Evolutionary conservation across 2,329 filamentous ascomycete genomes (phyloP).

Genomic region (Phaeosphaeria sp.): DNA sequence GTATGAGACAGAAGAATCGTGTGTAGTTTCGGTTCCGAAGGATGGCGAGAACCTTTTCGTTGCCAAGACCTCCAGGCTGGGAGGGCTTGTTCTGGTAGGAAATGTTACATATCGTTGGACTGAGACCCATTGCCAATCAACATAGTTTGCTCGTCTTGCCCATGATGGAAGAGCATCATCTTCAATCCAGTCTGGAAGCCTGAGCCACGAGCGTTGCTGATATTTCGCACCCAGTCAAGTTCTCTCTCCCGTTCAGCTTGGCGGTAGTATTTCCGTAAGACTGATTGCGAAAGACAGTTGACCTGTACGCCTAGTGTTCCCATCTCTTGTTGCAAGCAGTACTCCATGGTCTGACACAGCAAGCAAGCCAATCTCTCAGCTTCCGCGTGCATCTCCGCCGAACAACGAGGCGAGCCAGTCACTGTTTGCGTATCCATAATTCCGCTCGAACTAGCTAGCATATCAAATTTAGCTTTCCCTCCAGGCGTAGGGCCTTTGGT

Average conservation of each 20-base stretch:
- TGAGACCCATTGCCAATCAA: not conserved
- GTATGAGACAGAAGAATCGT: no score
- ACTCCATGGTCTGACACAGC: slow-evolving; percentile 9
- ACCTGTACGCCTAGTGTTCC: slow-evolving; percentile 8
- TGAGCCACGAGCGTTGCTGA: not conserved
- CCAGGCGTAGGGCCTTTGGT: not conserved
- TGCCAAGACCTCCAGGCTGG: no score
- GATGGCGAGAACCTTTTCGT: no score
- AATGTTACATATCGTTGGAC: no score
- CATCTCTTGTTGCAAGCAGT: slow-evolving; percentile 9
- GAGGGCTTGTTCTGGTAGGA: no score
- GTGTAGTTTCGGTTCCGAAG: no score
- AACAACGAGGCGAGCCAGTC: no score
- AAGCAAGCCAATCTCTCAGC: slow-evolving; percentile 6
- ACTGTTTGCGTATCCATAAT: no score
- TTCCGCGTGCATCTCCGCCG: not conserved
- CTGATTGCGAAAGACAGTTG: slow-evolving; percentile 6
- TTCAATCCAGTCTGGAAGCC: not conserved
- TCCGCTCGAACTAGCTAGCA: no score
- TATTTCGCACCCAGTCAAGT: slow-evolving; percentile 4
- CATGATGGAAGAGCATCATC: not conserved
- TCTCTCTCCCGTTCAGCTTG: slow-evolving; percentile 3
- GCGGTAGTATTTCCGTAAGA: slow-evolving; percentile 5
- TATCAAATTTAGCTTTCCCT: no score
- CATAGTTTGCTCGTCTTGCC: not conserved